phyloP scores from a whole-genome alignment of 1,139 yeast genomes.

The Saccharomyces hybrid region DNA sequence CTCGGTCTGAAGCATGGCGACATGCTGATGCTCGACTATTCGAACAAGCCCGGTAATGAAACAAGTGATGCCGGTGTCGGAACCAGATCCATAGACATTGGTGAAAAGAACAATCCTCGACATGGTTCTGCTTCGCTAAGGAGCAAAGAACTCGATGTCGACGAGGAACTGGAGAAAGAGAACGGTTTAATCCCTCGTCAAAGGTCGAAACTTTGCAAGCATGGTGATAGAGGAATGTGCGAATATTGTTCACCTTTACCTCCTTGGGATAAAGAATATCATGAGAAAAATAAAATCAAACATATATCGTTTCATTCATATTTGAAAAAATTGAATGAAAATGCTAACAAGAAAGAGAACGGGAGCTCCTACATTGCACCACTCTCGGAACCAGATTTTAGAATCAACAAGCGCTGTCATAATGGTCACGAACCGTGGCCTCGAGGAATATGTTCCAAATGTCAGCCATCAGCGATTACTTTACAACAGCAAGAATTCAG shows the following conservation, averaged over 20 bases:
- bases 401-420: slow-evolving; percentile 56
- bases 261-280: slow-evolving; percentile 83
- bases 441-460: slow-evolving; percentile 88
- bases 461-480: slow-evolving; percentile 94
- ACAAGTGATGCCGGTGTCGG: slow-evolving; percentile 1
- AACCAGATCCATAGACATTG: slow-evolving; percentile 5
- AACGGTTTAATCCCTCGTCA: slow-evolving; percentile 69
- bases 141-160: slow-evolving; percentile 49
- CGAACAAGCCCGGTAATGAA: slow-evolving; percentile 11
- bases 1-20: slow-evolving; percentile 79
- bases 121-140: slow-evolving; percentile 16
- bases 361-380: slow-evolving; percentile 75
- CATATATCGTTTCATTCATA: slow-evolving; percentile 85
- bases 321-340: slow-evolving; percentile 63
- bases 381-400: slow-evolving; percentile 61
- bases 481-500: slow-evolving; percentile 84
- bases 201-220: slow-evolving; percentile 65
- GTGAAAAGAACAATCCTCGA: slow-evolving; percentile 3
- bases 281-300: slow-evolving; percentile 69
- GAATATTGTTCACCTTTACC: slow-evolving; percentile 94
- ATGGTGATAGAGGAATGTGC: slow-evolving; percentile 94
- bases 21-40: slow-evolving; percentile 56
- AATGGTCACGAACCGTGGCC: slow-evolving; percentile 94
- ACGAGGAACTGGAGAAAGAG: slow-evolving; percentile 55
- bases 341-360: slow-evolving; percentile 55